Base-by-base conservation (phyloP, 257 asterid genomes). In the Forsythia viridissima region DNA sequence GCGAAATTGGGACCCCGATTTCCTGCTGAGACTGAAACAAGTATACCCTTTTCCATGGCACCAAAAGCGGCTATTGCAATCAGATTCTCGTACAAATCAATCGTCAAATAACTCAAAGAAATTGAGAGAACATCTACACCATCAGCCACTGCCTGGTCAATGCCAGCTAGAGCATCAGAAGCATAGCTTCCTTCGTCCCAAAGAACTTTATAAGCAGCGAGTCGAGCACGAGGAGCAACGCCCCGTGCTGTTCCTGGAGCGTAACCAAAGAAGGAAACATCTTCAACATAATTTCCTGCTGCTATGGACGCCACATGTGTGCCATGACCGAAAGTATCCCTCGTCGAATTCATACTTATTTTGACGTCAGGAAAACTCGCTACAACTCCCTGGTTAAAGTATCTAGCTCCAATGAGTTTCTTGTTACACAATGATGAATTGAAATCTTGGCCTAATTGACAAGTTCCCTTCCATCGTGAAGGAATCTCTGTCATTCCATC, bases 11-110 rank as follows among this genome's bases (percentile, higher is more conserved):
- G 80, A 4, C 89, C 87, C 0, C 72, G 81, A 68, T 88, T 91
- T 61, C 96, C 96, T 1, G 94, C 94, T 0, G 96, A 90, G 21
- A 85, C 71, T 1, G 93, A 90, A 65, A 92, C 97, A 9, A 92
- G 80, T 6, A 92, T 72, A 1, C 92, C 94, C 34, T 80, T 92
- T 73, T 87, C 92, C 90, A 82, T 85, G 8, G 97, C 94, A 8
- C 92, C 91, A 42, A 90, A 90, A 0, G 91, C 77, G 3, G 92
- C 92, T 20, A 91, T 88, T 6, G 96, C 88, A 10, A 91, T 15
- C 1, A 90, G 94, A 67, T 88, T 88, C 73, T 88, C 90, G 42
- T 81, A 90, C 74, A 88, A 66, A 48, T 80, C 83, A 5, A 39
- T 43, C 1, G 38, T 16, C 2, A 80, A 76, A 72, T 77, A 85